phyloP scores from a whole-genome alignment of 106 monocot species.

The Platanthera zijinensis region DNA sequence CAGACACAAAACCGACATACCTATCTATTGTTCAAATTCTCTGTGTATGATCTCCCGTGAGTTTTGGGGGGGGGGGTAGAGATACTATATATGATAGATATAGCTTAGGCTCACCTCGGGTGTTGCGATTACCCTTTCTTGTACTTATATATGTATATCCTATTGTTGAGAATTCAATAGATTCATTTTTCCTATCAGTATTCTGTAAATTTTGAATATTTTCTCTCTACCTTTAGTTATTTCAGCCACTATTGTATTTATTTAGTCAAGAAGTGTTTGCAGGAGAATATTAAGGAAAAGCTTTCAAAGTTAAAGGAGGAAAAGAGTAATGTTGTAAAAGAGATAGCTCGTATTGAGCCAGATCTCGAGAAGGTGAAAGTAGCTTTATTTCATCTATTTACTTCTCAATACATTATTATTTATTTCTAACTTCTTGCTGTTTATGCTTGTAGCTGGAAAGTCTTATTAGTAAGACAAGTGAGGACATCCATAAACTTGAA shows the following conservation, averaged over 20 bases:
- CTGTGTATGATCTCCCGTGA: too few relatives aligned
- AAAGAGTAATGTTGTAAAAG: constrained; percentile 58
- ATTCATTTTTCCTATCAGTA: too few relatives aligned
- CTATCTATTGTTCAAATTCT: too few relatives aligned
- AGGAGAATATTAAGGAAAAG: constrained; percentile 72
- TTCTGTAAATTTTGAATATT: neutral
- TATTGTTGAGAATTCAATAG: too few relatives aligned
- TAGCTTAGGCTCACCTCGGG: too few relatives aligned
- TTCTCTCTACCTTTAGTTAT: neutral
- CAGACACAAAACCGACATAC: too few relatives aligned
- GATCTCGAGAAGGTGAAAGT: constrained; percentile 60
- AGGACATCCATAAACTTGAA: constrained; percentile 58
- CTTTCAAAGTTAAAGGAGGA: constrained; percentile 58
- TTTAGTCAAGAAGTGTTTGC: constrained; percentile 17
- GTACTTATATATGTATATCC: too few relatives aligned
- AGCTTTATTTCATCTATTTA: constrained; percentile 2
- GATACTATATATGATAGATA: too few relatives aligned
- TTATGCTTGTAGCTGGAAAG: constrained; percentile 42
- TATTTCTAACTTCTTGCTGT: constrained; percentile 1
- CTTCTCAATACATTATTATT: neutral
- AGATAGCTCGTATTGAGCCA: constrained; percentile 60
- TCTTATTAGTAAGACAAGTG: constrained; percentile 51
- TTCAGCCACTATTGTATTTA: constrained; percentile 6
- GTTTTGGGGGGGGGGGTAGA: too few relatives aligned
- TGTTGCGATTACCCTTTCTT: too few relatives aligned